Percentiles rank a stretch among this genome's conserved stretches.
Conservation (phyloP, 176 grass and related monocot genomes). For the Oryza glumipatula region DNA sequence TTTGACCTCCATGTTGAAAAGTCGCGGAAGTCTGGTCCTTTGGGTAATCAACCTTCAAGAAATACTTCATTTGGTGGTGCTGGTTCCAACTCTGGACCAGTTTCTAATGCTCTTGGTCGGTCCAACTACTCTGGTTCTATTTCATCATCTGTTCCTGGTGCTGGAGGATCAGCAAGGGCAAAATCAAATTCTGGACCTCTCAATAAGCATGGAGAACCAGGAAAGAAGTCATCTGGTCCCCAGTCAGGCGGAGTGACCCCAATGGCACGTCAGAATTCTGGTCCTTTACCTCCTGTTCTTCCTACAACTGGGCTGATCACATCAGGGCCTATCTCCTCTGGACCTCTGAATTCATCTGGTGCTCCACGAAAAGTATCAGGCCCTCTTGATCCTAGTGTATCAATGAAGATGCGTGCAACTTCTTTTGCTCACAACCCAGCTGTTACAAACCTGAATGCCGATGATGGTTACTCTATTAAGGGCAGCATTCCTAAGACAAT, state of each 20-base stretch:
- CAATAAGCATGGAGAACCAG: slow-evolving; percentile 83
- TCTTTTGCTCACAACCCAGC: slow-evolving; percentile 73
- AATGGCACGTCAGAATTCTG: slow-evolving; percentile 71
- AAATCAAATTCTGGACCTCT: slow-evolving; percentile 95
- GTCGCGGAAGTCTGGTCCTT: slow-evolving; percentile 78
- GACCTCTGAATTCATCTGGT: slow-evolving; percentile 67
- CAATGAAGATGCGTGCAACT: slow-evolving; percentile 60
- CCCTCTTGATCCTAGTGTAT: slow-evolving; percentile 54
- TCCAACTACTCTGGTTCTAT: slow-evolving; percentile 72
- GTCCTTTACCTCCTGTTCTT: slow-evolving; percentile 66
- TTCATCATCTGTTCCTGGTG: slow-evolving; percentile 57
- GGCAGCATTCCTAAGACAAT: slow-evolving; percentile 59
- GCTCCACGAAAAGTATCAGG: slow-evolving; percentile 63
- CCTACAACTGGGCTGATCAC: slow-evolving; percentile 89
- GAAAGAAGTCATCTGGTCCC: slow-evolving; percentile 74
- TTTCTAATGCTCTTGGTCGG: slow-evolving; percentile 47
- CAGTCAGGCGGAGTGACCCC: slow-evolving; percentile 81
- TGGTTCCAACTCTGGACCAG: slow-evolving; percentile 66
- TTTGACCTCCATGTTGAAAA: slow-evolving; percentile 60
- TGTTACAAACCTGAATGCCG: slow-evolving; percentile 65
- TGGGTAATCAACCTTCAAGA: slow-evolving; percentile 63
- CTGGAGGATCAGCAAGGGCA: slow-evolving; percentile 64
- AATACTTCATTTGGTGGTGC: slow-evolving; percentile 63
- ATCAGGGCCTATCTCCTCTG: slow-evolving; percentile 78
- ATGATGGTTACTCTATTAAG: slow-evolving; percentile 64